Percentiles rank a stretch among this genome's conserved stretches.
phyloP scores from a whole-genome alignment of 768 basidiomycete genomes.

The Trametes cingulata region DNA sequence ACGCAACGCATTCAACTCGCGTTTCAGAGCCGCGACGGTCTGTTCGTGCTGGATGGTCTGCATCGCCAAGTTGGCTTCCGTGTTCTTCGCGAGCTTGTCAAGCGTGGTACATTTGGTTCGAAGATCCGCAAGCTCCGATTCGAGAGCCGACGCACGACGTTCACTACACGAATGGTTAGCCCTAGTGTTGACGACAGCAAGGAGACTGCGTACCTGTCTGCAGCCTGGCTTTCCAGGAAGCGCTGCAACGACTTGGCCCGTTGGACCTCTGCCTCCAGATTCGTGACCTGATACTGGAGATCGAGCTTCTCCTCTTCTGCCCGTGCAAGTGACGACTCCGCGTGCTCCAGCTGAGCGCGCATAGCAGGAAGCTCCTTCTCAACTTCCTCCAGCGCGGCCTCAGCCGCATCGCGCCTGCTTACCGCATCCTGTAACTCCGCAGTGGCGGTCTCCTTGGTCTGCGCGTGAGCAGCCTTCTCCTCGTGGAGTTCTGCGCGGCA shows the following conservation, averaged over 20 bases:
- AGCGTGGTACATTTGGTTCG: slow-evolving; percentile 11
- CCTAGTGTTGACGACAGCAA: not conserved
- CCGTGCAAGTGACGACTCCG: slow-evolving; percentile 36
- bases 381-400: slow-evolving; percentile 15
- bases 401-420: slow-evolving; percentile 18
- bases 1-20: slow-evolving; percentile 53
- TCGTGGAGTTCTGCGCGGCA: slow-evolving; percentile 21
- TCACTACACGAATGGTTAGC: slow-evolving; percentile 3
- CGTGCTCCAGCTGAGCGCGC: slow-evolving; percentile 44
- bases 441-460: slow-evolving; percentile 15
- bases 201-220: slow-evolving; percentile 52
- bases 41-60: slow-evolving; percentile 69
- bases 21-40: slow-evolving; percentile 56
- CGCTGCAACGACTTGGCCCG: slow-evolving; percentile 59
- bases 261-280: slow-evolving; percentile 65
- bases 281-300: slow-evolving; percentile 58
- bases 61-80: slow-evolving; percentile 63
- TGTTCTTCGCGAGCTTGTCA: slow-evolving; percentile 46
- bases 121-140: slow-evolving; percentile 44
- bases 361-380: slow-evolving; percentile 30
- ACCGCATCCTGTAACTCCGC: slow-evolving; percentile 27
- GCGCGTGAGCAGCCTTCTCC: slow-evolving; percentile 19
- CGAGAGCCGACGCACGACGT: slow-evolving; percentile 39
- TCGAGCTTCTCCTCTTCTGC: slow-evolving; percentile 51
- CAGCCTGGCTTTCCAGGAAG: slow-evolving; percentile 62